Evolutionary conservation across 352 stramenopile species (phyloP).

Genomic region (Globisporangium nunn): DNA sequence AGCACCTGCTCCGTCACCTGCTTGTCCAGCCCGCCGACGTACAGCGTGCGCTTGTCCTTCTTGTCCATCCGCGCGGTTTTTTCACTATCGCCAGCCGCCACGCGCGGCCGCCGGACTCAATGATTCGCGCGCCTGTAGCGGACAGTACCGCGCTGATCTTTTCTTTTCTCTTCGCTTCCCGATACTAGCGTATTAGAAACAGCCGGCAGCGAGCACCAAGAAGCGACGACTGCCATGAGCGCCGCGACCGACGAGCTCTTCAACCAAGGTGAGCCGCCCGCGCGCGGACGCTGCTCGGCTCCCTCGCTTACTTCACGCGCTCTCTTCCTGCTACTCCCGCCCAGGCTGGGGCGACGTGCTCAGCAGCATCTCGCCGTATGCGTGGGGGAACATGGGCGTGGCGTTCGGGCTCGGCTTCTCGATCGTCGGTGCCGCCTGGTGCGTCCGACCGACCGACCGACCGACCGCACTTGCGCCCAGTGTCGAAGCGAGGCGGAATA

Average conservation of each 20-base stretch:
- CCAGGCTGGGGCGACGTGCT: conserved; percentile 92
- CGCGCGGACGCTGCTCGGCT: not conserved
- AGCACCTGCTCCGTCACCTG: conserved; percentile 85
- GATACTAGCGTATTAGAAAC: not conserved
- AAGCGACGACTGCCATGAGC: conserved; percentile 36
- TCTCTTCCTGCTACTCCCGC: no score
- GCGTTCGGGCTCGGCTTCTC: conserved; percentile 95
- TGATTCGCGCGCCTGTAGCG: not conserved
- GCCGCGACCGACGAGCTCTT: conserved; percentile 76
- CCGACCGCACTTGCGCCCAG: no score
- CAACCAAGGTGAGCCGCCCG: conserved; percentile 53
- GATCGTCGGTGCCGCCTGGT: conserved; percentile 96
- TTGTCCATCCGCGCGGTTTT: conserved; percentile 18
- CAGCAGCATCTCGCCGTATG: conserved; percentile 98
- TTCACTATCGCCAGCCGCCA: not conserved
- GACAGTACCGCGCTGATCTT: not conserved
- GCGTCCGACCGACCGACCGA: conserved; percentile 8
- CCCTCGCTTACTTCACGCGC: not conserved
- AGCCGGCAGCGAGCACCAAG: conserved; percentile 4
- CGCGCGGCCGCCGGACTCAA: not conserved
- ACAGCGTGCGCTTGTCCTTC: conserved; percentile 70
- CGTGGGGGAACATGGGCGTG: conserved; percentile 96
- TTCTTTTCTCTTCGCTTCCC: not conserved
- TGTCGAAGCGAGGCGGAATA: no score
- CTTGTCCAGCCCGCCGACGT: conserved; percentile 87